Evolutionary conservation across 768 basidiomycete species (phyloP).

Genomic region (Nidularia pulvinata): DNA sequence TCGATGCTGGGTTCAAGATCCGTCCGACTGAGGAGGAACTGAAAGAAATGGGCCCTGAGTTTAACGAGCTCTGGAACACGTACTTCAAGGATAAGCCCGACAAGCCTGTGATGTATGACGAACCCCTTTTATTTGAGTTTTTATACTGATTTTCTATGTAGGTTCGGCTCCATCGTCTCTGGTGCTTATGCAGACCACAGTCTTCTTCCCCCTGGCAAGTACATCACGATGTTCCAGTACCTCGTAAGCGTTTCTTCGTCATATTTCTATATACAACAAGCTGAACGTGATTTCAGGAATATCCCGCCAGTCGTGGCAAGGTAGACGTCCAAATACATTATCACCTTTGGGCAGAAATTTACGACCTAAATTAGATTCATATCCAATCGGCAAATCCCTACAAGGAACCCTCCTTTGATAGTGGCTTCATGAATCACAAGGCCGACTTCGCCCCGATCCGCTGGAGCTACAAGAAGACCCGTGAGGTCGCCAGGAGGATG

Average conservation of each 20-base stretch:
- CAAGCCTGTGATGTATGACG: conserved; percentile 68
- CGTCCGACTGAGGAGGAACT: conserved; percentile 69
- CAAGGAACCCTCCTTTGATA: conserved; percentile 63
- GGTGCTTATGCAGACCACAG: conserved; percentile 74
- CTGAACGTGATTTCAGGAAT: conserved; percentile 40
- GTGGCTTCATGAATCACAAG: conserved; percentile 81
- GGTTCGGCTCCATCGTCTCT: conserved; percentile 69
- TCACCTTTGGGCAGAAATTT: neutral
- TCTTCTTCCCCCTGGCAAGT: conserved; percentile 70
- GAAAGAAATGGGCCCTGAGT: conserved; percentile 80
- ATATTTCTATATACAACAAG: neutral
- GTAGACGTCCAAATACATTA: conserved; percentile 18
- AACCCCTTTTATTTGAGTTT: no score
- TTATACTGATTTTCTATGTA: conserved; percentile 1
- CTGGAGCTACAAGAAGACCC: conserved; percentile 79
- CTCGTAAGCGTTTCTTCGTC: conserved; percentile 28
- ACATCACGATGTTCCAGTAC: conserved; percentile 77
- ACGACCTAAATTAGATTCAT: conserved; percentile 44
- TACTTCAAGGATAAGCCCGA: conserved; percentile 84
- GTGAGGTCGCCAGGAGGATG: conserved; percentile 73
- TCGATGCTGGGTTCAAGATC: conserved; percentile 81
- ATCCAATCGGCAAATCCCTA: conserved; percentile 62
- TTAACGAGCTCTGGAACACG: conserved; percentile 63
- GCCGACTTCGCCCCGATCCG: conserved; percentile 76
- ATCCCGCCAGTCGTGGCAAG: conserved; percentile 74